phyloP scores from a whole-genome alignment of 345 rosid species.

The Carallia pectinifolia region DNA sequence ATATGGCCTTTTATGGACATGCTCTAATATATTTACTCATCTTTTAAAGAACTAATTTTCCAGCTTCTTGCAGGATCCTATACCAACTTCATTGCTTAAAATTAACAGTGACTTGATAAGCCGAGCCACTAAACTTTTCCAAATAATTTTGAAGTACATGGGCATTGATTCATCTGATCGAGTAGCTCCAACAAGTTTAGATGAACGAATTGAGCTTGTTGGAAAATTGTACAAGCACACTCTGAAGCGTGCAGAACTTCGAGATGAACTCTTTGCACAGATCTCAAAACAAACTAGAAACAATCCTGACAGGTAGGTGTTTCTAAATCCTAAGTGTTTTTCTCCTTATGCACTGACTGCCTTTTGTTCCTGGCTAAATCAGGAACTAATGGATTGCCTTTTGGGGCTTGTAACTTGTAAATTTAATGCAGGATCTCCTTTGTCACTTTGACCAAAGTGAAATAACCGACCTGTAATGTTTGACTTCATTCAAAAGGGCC shows the following conservation, averaged over 20 bases:
- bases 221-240: slow-evolving; percentile 86
- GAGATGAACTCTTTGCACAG: slow-evolving; percentile 95
- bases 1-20: background rate
- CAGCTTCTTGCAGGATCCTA: slow-evolving; percentile 63
- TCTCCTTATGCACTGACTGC: background rate
- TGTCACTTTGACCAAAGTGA: background rate
- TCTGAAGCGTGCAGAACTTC: slow-evolving; percentile 85
- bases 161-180: slow-evolving; percentile 93
- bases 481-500: background rate
- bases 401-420: background rate
- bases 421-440: background rate
- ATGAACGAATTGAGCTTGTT: slow-evolving; percentile 84
- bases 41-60: slow-evolving; percentile 17
- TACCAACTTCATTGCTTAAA: slow-evolving; percentile 92
- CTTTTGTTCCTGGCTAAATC: background rate
- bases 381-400: background rate
- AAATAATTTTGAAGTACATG: slow-evolving; percentile 79
- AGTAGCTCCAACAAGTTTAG: slow-evolving; percentile 59
- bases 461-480: background rate
- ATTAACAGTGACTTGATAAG: slow-evolving; percentile 71
- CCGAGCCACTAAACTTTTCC: slow-evolving; percentile 87
- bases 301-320: slow-evolving; percentile 72
- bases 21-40: background rate
- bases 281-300: slow-evolving; percentile 96
- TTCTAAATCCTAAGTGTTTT: background rate